phyloP scores from a whole-genome alignment of 2,329 filamentous ascomycete genomes.

The Pseudogymnoascus pannorum region DNA sequence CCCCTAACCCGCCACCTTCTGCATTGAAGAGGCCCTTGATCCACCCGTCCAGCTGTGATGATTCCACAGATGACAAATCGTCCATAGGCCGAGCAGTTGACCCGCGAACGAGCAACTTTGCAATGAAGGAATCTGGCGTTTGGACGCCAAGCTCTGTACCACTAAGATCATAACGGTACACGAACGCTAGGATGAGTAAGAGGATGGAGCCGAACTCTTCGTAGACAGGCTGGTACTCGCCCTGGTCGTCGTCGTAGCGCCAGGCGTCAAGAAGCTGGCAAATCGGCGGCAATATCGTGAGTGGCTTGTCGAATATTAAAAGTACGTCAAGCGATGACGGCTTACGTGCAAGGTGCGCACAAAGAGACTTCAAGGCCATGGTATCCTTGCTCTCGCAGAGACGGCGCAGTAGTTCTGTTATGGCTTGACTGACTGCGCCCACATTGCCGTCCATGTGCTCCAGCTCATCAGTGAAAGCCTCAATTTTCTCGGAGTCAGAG shows the following conservation, averaged over 20 bases:
- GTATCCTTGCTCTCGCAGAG: constrained; percentile 69
- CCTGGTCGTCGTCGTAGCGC: constrained; percentile 76
- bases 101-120: constrained; percentile 54
- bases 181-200: constrained; percentile 64
- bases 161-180: constrained; percentile 66
- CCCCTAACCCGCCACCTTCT: constrained; percentile 64
- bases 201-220: constrained; percentile 78
- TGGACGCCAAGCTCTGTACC: constrained; percentile 55
- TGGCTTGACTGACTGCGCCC: constrained; percentile 72
- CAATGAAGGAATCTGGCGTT: constrained; percentile 57
- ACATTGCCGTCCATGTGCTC: constrained; percentile 90
- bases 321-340: constrained; percentile 67
- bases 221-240: constrained; percentile 77
- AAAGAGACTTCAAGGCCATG: constrained; percentile 69
- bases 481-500: constrained; percentile 65
- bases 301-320: constrained; percentile 64
- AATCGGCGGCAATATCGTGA: constrained; percentile 63
- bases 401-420: constrained; percentile 63
- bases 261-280: constrained; percentile 71
- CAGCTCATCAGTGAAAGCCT: constrained; percentile 71
- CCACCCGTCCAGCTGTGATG: constrained; percentile 57
- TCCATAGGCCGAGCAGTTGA: constrained; percentile 49
- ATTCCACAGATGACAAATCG: constrained; percentile 56
- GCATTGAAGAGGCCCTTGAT: constrained; percentile 42
- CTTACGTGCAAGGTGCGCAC: constrained; percentile 64